These are phyloP conservation scores for Macrophomina pseudophaseolina DNA, from an alignment of 2,329 filamentous ascomycete species.

Conservation along the genomic window DNA sequence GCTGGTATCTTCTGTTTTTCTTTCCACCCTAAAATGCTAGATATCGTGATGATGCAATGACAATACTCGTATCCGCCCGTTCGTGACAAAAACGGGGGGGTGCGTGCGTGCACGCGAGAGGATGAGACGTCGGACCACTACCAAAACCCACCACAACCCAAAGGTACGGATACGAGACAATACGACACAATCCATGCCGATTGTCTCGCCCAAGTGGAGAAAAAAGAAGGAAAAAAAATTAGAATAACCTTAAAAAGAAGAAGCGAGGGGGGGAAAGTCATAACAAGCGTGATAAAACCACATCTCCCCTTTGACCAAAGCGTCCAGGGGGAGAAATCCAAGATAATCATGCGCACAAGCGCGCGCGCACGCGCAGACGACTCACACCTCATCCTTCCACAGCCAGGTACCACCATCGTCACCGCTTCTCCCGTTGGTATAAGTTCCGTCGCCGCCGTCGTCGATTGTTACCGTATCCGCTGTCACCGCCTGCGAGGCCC, in stretches of 20 bases:
- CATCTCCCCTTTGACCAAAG: neutral
- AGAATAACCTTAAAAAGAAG: no score
- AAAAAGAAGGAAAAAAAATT: neutral
- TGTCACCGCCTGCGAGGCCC: slow-evolving; percentile 3
- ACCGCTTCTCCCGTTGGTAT: neutral
- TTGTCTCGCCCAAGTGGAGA: neutral
- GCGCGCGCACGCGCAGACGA: no score
- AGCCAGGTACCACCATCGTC: neutral
- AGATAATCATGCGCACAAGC: neutral
- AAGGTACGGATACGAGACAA: slow-evolving; percentile 1
- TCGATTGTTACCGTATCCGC: slow-evolving; percentile 10
- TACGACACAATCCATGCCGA: neutral
- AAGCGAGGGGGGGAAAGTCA: no score
- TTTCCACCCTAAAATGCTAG: neutral
- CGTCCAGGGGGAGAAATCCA: neutral
- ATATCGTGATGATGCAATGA: neutral
- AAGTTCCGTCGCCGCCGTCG: neutral
- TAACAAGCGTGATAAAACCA: no score
- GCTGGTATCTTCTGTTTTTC: neutral
- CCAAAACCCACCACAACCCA: slow-evolving; percentile 3
- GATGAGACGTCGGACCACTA: neutral
- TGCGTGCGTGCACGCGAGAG: neutral
- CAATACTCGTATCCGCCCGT: slow-evolving; percentile 11
- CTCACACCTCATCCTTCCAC: slow-evolving; percentile 18
- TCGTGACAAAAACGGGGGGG: slow-evolving; percentile 22